Base-by-base conservation (phyloP, 1,284 basidiomycete species). In the Coniferiporia weirii region DNA sequence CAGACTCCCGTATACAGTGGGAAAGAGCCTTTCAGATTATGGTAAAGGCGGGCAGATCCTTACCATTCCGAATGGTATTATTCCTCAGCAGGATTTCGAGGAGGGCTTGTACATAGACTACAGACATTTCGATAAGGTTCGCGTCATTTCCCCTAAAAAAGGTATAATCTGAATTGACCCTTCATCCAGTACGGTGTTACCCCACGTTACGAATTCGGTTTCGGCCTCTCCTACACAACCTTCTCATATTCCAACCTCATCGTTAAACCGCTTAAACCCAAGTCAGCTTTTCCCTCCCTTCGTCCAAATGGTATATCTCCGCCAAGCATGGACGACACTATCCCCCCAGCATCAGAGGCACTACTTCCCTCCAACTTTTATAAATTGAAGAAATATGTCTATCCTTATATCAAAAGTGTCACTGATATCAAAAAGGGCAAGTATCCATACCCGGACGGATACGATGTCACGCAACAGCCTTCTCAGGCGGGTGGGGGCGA, bases 171-270 rank as follows among this genome's bases (percentile, higher is more conserved):
- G 49, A 44, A 38, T 55, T 36, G 77, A 77, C 66, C 70, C 38
- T 40, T 40, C 9, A 10, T 75, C 36, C 55, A 72, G 57, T 65
- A 75, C 32, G 71, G 77, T 60, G 83, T 85, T 60, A 72, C 71
- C 1, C 85, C 85, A 0, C 75, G 82, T 19, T 87, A 76, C 64
- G 79, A 80, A 54, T 89, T 89, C 65, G 87, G 87, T 1, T 85
- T 77, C 64, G 78, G 85, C 0, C 66, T 84, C 54, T 78, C 75
- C 45, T 85, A 84, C 70, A 80, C 82, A 19, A 71, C 66, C 0
- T 85, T 85, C 70, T 66, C 68, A 27, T 78, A 76, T 63, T 69
- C 67, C 19, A 69, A 71, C 38, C 62, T 79, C n/a, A 45, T 15
- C 43, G 20, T 61, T 13, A 58, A 56, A 7, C 40, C 38, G 3